These are phyloP conservation scores for Chaetoscypha palmicola DNA, from an alignment of 2,329 filamentous ascomycete genomes.

Conservation along the genomic window DNA sequence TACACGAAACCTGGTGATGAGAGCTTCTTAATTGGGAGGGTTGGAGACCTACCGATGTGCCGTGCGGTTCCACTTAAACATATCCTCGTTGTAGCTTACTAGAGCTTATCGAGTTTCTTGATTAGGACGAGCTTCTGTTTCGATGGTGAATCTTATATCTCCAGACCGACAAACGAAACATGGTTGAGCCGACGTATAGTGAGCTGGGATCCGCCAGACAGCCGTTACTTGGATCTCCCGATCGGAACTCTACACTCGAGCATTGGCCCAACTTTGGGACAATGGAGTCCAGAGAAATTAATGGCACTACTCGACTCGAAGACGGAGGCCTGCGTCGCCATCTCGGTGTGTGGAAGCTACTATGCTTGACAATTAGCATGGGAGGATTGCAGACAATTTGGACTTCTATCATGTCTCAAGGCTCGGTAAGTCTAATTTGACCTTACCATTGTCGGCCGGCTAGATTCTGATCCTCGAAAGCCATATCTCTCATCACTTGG, in stretches of 20 bases:
- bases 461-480: constrained; percentile 3
- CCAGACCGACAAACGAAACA: not conserved
- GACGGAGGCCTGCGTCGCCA: not conserved
- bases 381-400: constrained; percentile 9
- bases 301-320: not conserved
- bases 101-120: not conserved
- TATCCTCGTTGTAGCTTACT: not conserved
- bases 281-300: not conserved
- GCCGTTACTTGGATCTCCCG: not conserved
- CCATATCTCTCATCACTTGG: constrained; percentile 7
- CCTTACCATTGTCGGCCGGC: not conserved
- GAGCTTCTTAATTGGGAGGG: not conserved
- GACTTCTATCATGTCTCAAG: constrained; percentile 10
- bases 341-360: not conserved
- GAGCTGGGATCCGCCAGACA: constrained; percentile 1
- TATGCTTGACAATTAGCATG: constrained; percentile 6
- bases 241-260: not conserved
- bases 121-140: not conserved
- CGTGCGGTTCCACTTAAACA: too few relatives aligned
- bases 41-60: not conserved
- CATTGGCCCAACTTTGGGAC: constrained; percentile 5
- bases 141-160: not conserved
- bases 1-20: constrained; percentile 2
- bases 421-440: constrained; percentile 5
- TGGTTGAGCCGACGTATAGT: not conserved